Evolutionary conservation across 169 alveolate genomes (phyloP).

Genomic region (Eimeria praecox): DNA sequence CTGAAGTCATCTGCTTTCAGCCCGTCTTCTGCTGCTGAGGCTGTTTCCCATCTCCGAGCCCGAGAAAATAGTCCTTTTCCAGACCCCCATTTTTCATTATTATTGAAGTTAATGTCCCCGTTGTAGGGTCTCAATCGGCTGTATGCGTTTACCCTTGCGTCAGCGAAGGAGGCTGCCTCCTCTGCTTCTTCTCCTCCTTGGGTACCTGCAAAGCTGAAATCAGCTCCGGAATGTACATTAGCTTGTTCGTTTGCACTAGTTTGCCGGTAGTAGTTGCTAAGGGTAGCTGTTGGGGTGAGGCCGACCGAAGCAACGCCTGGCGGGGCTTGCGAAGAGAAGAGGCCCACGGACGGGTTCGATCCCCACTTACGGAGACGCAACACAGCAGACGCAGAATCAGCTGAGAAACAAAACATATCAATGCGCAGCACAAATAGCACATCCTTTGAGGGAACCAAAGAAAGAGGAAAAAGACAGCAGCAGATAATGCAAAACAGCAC

Average conservation of each 20-base stretch:
- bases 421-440: background rate
- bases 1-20: background rate
- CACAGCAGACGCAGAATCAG: background rate
- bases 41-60: background rate
- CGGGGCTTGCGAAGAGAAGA: background rate
- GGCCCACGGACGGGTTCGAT: background rate
- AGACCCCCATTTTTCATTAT: background rate
- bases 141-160: background rate
- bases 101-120: background rate
- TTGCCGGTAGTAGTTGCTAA: background rate
- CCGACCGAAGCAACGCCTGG: background rate
- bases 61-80: background rate
- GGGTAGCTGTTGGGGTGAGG: background rate
- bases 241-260: background rate
- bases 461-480: background rate
- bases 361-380: background rate
- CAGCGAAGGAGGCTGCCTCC: background rate
- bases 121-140: background rate
- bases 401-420: background rate
- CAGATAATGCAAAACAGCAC: background rate
- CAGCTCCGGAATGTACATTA: background rate
- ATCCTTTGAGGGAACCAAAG: background rate
- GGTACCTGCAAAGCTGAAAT: background rate
- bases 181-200: background rate
- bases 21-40: conserved; percentile 4